These are phyloP conservation scores for Effrenium voratum DNA, from an alignment of 73 alveolate species.

Conservation along the genomic window DNA sequence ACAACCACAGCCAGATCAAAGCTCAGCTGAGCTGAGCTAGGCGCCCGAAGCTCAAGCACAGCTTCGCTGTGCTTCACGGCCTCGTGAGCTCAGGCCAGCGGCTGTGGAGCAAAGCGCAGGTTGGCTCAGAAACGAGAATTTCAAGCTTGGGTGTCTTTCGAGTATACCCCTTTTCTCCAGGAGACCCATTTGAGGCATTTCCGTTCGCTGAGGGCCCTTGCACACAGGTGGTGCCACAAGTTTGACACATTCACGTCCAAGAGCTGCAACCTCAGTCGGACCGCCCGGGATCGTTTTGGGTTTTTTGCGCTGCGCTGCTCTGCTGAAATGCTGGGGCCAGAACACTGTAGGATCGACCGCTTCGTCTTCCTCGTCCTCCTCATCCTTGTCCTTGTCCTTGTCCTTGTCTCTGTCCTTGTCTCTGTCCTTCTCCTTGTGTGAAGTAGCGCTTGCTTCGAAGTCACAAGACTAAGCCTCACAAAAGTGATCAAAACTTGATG, in stretches of 20 bases:
- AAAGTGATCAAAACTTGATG: no score
- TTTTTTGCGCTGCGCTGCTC: background rate
- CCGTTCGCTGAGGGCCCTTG: background rate
- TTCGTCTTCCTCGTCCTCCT: slow-evolving; percentile 77
- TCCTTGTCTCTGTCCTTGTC: no score
- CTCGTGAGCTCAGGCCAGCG: background rate
- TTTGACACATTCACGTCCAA: slow-evolving; percentile 70
- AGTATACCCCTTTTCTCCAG: background rate
- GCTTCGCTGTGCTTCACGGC: slow-evolving; percentile 92
- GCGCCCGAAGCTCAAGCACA: slow-evolving; percentile 51
- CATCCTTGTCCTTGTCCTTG: slow-evolving; percentile 86
- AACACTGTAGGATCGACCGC: slow-evolving; percentile 61
- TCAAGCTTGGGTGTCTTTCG: background rate
- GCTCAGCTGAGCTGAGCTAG: background rate
- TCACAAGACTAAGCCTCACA: no score
- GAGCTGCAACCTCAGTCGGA: slow-evolving; percentile 74
- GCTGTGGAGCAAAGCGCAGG: background rate
- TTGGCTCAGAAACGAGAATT: background rate
- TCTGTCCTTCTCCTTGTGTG: no score
- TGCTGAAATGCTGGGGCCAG: background rate
- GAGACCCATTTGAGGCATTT: background rate
- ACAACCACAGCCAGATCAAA: background rate
- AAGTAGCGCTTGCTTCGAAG: no score
- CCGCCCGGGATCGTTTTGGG: background rate
- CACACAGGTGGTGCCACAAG: slow-evolving; percentile 89